Conservation (phyloP, 2,329 filamentous ascomycete genomes). For the Davidsoniella eucalypti region DNA sequence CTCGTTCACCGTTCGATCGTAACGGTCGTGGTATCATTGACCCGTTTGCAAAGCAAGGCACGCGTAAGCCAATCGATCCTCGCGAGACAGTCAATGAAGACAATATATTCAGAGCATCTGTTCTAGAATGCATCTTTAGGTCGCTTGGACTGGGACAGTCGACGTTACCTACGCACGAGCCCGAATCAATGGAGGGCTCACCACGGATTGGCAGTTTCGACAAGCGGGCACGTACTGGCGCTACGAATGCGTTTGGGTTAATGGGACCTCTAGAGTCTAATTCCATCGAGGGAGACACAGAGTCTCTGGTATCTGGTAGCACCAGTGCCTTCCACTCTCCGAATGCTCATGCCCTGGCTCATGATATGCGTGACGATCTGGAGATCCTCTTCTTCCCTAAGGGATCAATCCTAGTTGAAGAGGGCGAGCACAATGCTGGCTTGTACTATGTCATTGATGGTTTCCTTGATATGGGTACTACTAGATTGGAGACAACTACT, state of each 20-base stretch:
- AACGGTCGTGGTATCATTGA: slow-evolving; percentile 10
- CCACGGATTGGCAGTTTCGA: slow-evolving; percentile 45
- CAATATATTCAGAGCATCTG: slow-evolving; percentile 70
- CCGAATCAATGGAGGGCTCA: slow-evolving; percentile 67
- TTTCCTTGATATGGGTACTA: slow-evolving; percentile 59
- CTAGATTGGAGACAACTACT: slow-evolving; percentile 5
- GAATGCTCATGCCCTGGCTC: slow-evolving; percentile 48
- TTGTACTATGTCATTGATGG: slow-evolving; percentile 96
- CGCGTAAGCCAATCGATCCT: slow-evolving; percentile 34
- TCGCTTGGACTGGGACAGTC: slow-evolving; percentile 66
- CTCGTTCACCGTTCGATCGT: slow-evolving; percentile 4
- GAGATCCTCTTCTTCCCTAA: slow-evolving; percentile 97
- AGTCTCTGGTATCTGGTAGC: slow-evolving; percentile 63
- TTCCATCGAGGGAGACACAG: slow-evolving; percentile 65
- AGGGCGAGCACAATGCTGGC: slow-evolving; percentile 91
- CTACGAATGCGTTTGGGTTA: slow-evolving; percentile 70
- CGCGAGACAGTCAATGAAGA: slow-evolving; percentile 81
- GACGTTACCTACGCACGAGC: slow-evolving; percentile 46
- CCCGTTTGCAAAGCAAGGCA: slow-evolving; percentile 12
- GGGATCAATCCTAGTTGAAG: slow-evolving; percentile 83
- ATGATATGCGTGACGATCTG: slow-evolving; percentile 78
- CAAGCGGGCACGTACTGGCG: not conserved
- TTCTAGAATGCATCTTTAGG: slow-evolving; percentile 91
- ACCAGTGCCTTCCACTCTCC: slow-evolving; percentile 43
- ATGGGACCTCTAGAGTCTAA: slow-evolving; percentile 65